phyloP scores from a whole-genome alignment of 805 yeast genomes.

The Phaffomyces antillensis region DNA sequence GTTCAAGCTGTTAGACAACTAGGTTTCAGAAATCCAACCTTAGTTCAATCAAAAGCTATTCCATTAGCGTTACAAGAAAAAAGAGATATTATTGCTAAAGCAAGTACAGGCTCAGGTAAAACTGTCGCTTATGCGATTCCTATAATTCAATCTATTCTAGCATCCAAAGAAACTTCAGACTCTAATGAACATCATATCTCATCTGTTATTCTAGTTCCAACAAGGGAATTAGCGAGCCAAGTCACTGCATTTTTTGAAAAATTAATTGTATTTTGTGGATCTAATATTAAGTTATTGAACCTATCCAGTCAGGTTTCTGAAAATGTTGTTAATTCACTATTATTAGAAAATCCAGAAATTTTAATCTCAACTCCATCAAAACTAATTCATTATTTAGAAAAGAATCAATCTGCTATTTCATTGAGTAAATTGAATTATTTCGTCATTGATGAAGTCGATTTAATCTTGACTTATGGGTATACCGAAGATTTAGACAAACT shows the following conservation, averaged over 20 bases:
- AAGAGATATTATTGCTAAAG: constrained; percentile 88
- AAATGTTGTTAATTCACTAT: constrained; percentile 60
- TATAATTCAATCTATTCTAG: constrained; percentile 67
- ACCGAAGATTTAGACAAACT: constrained; percentile 72
- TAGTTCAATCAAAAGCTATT: constrained; percentile 86
- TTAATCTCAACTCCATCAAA: constrained; percentile 84
- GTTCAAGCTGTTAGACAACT: constrained; percentile 74
- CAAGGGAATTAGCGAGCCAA: constrained; percentile 86
- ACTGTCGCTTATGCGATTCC: constrained; percentile 90
- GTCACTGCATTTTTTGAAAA: constrained; percentile 65
- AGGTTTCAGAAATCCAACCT: constrained; percentile 82
- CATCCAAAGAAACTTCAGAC: constrained; percentile 27
- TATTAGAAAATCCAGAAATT: constrained; percentile 72
- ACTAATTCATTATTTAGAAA: constrained; percentile 49
- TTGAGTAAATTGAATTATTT: constrained; percentile 55
- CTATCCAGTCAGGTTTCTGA: constrained; percentile 57
- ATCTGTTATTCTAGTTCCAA: constrained; percentile 76
- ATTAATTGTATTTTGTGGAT: constrained; percentile 64
- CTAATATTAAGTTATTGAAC: constrained; percentile 56
- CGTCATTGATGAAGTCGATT: constrained; percentile 93
- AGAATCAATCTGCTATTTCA: constrained; percentile 38
- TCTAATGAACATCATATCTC: constrained; percentile 21
- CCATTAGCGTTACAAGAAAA: constrained; percentile 86
- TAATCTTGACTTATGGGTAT: constrained; percentile 85
- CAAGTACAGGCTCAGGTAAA: constrained; percentile 94